Evolutionary conservation across 179 eudicot genomes (phyloP), one percentile per base, ranked within the genome.

Genomic region (Beta macrorhiza): DNA sequence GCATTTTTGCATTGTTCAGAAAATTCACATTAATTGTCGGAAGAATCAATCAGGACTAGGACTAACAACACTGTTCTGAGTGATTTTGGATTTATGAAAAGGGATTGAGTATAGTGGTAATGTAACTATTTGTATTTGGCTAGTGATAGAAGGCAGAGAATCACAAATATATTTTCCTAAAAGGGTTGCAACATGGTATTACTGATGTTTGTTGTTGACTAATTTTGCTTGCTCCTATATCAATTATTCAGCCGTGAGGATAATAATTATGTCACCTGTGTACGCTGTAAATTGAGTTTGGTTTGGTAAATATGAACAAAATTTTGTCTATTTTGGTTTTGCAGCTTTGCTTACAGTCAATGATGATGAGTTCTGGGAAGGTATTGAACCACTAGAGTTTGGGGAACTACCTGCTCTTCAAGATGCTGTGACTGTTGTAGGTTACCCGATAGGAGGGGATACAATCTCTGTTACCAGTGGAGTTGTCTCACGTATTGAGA

Each of bases 401-500:
- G 99, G 99, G 61, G 92, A 89, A 57, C 80, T 96, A 84, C 99
- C 99, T 83, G 91, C 98, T 22, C 94, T 96, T 72, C 99, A 93
- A 83, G 99, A 96, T 88, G 97, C 99, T 22, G 98, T 94, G 62
- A 94, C 98, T 9, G 99, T 96, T 71, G 99, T 96, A 69, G 99
- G 99, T 14, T 96, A 96, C 80, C 99, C 99, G 51, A 96, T 94
- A 71, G 99, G 97, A 20, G 99, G 98, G 22, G 99, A 96, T 83
- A 96, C 99, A 45, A 94, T 96, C 58, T 94, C 99, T 78, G 98
- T 96, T 45, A 96, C 99, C 59, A 96, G 99, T 85, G 99, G 99
- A 7, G 99, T 96, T 82, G 98, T 96, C 68, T 96, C 99, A 8
- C 98, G 99, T 8, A 92, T 94, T 72, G 98, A 95, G 87, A 94